Conservation (phyloP, 345 rosid species). For the Ceriops zippeliana region DNA sequence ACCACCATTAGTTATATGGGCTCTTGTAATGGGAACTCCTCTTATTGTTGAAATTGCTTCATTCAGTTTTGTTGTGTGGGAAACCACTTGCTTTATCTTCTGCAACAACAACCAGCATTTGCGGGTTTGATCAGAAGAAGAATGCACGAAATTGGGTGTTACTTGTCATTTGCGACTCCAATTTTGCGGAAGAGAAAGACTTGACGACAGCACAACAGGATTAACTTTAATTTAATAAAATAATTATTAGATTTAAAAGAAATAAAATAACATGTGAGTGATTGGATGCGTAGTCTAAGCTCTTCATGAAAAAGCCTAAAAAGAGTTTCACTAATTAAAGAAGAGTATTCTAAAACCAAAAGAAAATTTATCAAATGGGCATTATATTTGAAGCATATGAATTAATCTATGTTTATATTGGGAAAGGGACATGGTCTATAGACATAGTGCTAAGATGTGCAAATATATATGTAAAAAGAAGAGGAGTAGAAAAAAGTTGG, state of each 20-base stretch:
- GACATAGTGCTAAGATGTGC: background rate
- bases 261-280: too few relatives aligned
- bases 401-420: too few relatives aligned
- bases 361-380: too few relatives aligned
- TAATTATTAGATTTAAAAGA: too few relatives aligned
- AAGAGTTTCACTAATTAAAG: too few relatives aligned
- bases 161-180: background rate
- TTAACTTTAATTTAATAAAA: too few relatives aligned
- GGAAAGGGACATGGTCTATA: background rate
- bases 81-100: slow-evolving; percentile 74
- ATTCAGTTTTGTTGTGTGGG: slow-evolving; percentile 56
- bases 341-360: too few relatives aligned
- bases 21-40: slow-evolving; percentile 66
- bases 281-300: too few relatives aligned
- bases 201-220: too few relatives aligned
- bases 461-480: background rate
- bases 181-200: background rate
- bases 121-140: background rate
- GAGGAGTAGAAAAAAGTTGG: background rate
- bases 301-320: too few relatives aligned
- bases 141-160: background rate
- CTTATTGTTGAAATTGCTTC: slow-evolving; percentile 64
- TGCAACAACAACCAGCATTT: slow-evolving; percentile 21
- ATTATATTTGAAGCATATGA: too few relatives aligned
- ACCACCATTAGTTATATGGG: slow-evolving; percentile 75